phyloP scores from a whole-genome alignment of 1,284 basidiomycete genomes.

The Cystobasidium sp. region DNA sequence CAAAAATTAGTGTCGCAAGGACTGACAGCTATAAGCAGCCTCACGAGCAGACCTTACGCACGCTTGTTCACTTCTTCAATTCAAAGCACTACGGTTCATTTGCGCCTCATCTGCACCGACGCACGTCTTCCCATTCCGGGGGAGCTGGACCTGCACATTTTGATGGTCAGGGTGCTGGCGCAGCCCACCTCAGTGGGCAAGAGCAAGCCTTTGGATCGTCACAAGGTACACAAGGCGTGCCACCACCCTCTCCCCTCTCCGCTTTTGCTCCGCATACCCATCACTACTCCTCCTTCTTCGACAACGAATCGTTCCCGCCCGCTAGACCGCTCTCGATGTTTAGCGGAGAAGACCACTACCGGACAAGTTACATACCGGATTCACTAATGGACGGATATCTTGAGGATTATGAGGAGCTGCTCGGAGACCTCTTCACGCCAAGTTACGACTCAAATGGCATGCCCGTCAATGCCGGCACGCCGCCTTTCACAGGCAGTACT shows the following conservation, averaged over 20 bases:
- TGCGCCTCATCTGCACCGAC: conserved; percentile 53
- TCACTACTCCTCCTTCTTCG: conserved; percentile 52
- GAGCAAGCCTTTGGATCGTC: conserved; percentile 10
- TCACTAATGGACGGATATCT: conserved; percentile 62
- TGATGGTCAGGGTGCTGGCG: not conserved
- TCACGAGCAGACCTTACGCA: conserved; percentile 93
- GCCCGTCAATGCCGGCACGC: conserved; percentile 20
- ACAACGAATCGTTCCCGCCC: conserved; percentile 62
- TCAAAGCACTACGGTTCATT: conserved; percentile 54
- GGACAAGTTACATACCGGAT: conserved; percentile 60
- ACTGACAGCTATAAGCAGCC: conserved; percentile 63
- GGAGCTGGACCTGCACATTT: not conserved
- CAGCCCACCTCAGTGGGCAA: not conserved
- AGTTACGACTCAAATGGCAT: conserved; percentile 45
- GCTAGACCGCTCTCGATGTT: conserved; percentile 55
- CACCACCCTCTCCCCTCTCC: conserved; percentile 49
- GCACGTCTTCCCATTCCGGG: conserved; percentile 42
- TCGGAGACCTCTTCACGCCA: conserved; percentile 60
- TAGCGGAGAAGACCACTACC: conserved; percentile 48
- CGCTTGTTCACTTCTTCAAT: conserved; percentile 90
- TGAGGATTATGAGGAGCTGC: conserved; percentile 63
- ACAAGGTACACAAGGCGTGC: conserved; percentile 35
- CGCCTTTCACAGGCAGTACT: not conserved
- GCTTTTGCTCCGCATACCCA: conserved; percentile 48
- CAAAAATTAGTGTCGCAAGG: not conserved